Evolutionary conservation across 176 grass and related monocot genomes (phyloP), one percentile per base, ranked within the genome.

Genomic region (Neostapfia colusana): DNA sequence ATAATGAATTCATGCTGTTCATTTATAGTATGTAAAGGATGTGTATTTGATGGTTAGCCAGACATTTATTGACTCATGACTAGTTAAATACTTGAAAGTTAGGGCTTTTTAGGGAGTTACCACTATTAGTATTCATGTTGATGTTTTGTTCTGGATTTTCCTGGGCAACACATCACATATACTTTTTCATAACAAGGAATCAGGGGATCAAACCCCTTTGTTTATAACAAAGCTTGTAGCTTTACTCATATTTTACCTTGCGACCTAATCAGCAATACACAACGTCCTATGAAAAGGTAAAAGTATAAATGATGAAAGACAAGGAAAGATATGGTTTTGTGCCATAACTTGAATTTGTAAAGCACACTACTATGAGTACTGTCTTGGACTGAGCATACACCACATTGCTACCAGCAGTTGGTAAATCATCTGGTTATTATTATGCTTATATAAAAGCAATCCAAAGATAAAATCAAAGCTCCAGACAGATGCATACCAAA

Each of bases 11-110:
- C 10, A 21, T n/a, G 8, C 31, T 62, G 56, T 10, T 56, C 26
- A 37, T 8, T 74, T 42, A 8, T 73, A 62, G 37, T 40, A 76
- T 43, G 4, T 31, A 31, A 69, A 43, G 8, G 5, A 37, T 18
- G 50, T 67, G 24, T 79, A 67, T 69, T 79, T 37, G 46, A 66
- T 40, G 31, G 23, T 8, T 67, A 62, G 50, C 11, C 26, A 24
- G 69, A 69, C 23, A 83, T 83, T 8, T 41, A 14, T 69, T 25
- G 34, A 70, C 43, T 60, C 51, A 41, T 54, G 48, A 23, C 37
- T 72, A 72, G 20, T 72, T 38, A 14, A 72, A 72, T 51, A 18
- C 4, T 31, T 3, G 8, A 10, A 28, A 49, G 4, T 27, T 8
- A 5, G 10, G 24, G 12, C 15, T 11, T 70, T 46, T 70, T 5